Percentiles rank a stretch among this genome's conserved stretches.
phyloP scores from a whole-genome alignment of 2,329 filamentous ascomycete genomes.

The Scytalidium lignicola region DNA sequence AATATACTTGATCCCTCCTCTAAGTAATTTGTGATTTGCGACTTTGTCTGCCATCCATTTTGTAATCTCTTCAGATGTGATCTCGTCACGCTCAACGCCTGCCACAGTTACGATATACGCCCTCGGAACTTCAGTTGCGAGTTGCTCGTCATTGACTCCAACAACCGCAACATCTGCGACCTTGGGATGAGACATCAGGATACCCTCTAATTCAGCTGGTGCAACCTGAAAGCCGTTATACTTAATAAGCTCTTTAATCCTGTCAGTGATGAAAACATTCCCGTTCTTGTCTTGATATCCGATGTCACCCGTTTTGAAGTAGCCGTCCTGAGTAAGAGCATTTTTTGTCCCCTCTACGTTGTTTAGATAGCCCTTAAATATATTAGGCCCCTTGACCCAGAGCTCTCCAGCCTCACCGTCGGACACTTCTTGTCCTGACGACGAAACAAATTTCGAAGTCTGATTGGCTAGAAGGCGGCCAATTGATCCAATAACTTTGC shows the following conservation, averaged over 20 bases:
- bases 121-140: constrained; percentile 64
- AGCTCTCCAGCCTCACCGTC: constrained; percentile 48
- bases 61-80: constrained; percentile 42
- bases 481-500: constrained; percentile 78
- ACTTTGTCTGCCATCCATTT: constrained; percentile 54
- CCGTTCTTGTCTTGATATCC: constrained; percentile 69
- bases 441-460: constrained; percentile 68
- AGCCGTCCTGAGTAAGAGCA: constrained; percentile 35
- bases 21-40: constrained; percentile 61
- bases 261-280: constrained; percentile 82
- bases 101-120: constrained; percentile 53
- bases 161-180: constrained; percentile 57
- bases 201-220: constrained; percentile 56
- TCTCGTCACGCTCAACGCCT: constrained; percentile 23
- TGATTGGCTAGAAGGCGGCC: constrained; percentile 73
- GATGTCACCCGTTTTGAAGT: constrained; percentile 43
- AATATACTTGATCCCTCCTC: constrained; percentile 62
- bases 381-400: constrained; percentile 39
- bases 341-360: constrained; percentile 33
- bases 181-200: constrained; percentile 38
- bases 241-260: constrained; percentile 61
- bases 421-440: constrained; percentile 49
- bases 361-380: constrained; percentile 46
- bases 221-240: constrained; percentile 63
- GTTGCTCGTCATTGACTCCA: constrained; percentile 52